Conservation (phyloP, 345 rosid genomes). For the Rubroshorea leprosula region DNA sequence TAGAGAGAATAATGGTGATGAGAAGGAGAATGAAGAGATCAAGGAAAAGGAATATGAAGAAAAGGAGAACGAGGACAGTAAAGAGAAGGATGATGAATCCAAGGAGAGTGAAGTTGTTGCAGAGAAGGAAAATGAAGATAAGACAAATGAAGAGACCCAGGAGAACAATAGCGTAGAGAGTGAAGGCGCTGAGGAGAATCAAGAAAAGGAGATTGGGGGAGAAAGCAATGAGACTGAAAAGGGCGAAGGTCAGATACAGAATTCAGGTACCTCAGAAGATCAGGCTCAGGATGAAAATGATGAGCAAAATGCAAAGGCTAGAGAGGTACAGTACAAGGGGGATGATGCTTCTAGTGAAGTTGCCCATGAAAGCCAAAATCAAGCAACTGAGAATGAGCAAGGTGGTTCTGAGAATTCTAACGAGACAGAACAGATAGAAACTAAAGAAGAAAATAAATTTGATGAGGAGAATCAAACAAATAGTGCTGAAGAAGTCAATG, state of each 20-base stretch:
- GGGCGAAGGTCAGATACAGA: slow-evolving; percentile 21
- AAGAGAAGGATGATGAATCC: slow-evolving; percentile 2
- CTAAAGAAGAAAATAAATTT: slow-evolving; percentile 26
- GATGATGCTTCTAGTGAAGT: slow-evolving; percentile 71
- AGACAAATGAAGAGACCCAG: slow-evolving; percentile 16
- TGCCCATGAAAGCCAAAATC: slow-evolving; percentile 30
- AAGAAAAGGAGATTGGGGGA: slow-evolving; percentile 13
- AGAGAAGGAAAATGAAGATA: slow-evolving; percentile 16
- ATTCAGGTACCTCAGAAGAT: slow-evolving; percentile 25
- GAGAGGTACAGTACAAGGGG: slow-evolving; percentile 62
- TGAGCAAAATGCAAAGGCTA: slow-evolving; percentile 37
- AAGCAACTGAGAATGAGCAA: slow-evolving; percentile 23
- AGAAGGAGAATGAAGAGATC: neutral
- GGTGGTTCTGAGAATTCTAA: slow-evolving; percentile 19
- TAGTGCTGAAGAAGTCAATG: slow-evolving; percentile 12
- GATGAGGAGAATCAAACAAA: slow-evolving; percentile 12
- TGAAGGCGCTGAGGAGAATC: slow-evolving; percentile 10
- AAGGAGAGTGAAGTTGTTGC: slow-evolving; percentile 5
- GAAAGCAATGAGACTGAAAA: slow-evolving; percentile 16
- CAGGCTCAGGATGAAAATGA: slow-evolving; percentile 42
- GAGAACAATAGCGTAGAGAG: slow-evolving; percentile 7
- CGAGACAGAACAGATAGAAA: slow-evolving; percentile 28
- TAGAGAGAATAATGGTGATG: slow-evolving; percentile 15
- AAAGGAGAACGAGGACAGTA: neutral
- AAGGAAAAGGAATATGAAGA: slow-evolving; percentile 15